Conservation (phyloP, 2,329 filamentous ascomycete species). For the Colletotrichum sp. region DNA sequence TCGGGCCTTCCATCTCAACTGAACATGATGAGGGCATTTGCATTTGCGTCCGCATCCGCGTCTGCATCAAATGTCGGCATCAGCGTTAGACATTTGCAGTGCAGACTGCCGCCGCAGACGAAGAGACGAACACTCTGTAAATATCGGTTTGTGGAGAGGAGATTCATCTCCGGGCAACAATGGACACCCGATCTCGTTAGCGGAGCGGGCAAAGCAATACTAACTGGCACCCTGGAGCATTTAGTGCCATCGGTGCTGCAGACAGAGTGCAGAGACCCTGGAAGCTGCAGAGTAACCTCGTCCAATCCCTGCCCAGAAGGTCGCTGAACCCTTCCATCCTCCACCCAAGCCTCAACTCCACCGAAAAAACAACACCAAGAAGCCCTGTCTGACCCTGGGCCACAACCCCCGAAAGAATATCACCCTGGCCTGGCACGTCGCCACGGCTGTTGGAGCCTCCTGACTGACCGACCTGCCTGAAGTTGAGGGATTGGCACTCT, state of each 20-base stretch:
- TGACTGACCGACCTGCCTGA: background rate
- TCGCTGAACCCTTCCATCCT: slow-evolving; percentile 8
- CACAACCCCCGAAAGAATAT: background rate
- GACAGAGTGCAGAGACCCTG: background rate
- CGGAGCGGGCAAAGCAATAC: background rate
- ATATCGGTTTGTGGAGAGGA: slow-evolving; percentile 8
- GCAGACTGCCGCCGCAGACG: background rate
- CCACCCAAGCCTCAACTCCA: slow-evolving; percentile 8
- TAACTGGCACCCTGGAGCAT: background rate
- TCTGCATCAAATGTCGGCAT: background rate
- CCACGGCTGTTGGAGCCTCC: background rate
- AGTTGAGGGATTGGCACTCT: background rate
- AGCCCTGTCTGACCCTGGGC: background rate
- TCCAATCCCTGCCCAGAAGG: background rate
- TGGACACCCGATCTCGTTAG: slow-evolving; percentile 13
- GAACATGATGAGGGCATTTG: background rate
- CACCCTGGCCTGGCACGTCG: background rate
- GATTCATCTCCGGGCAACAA: slow-evolving; percentile 17
- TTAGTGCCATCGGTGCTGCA: slow-evolving; percentile 8
- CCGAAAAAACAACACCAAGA: slow-evolving; percentile 12
- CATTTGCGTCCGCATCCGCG: background rate
- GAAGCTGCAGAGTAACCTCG: background rate
- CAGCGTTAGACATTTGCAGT: background rate
- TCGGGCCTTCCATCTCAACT: background rate
- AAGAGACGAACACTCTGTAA: background rate